Base-by-base conservation (phyloP, 306 rosid genomes). In the Begonia peltatifolia region DNA sequence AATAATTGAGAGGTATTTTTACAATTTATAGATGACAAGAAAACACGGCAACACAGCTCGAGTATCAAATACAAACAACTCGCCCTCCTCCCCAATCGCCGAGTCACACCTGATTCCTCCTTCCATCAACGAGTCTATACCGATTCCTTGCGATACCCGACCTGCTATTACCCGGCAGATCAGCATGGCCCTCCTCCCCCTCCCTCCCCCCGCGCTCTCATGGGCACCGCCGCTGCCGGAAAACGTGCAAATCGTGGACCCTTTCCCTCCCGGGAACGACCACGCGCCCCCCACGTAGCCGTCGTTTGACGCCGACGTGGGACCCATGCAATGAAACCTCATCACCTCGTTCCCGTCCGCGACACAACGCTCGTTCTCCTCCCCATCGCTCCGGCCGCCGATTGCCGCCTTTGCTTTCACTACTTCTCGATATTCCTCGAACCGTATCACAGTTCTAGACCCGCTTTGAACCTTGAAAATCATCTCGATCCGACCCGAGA, bases 331-430 rank as follows among this genome's bases (percentile, higher is more conserved):
- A 44, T 88, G 97, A 54, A 88, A 88, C 63, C 87, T 65, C 97
- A 88, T 88, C 14, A 84, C 84, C 68, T 88, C 97, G 55, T 88
- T 88, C 60, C 97, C 97, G 53, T 88, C 97, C 9, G 89, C 97
- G 9, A 66, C 73, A 68, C 93, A 88, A 54, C 97, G 72, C 2
- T 79, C 84, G 69, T 82, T 82, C 75, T 88, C 97, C 54, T 87
- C 94, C 72, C 63, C 76, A 12, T 25, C 70, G 15, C 69, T 35
- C 63, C 76, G 38, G 38, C 38, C 5, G 6, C 55, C 80, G 9
- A 75, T 53, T 42, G 79, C 80, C 35, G 81, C 65, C 10, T 79
- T 74, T 3, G 16, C 20, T 71, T 76, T 82, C 2, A 84, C 93
- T 46, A 55, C 57, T 52, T 88, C 95, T 11, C 95, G 83, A 44